Base-by-base conservation (phyloP, 2,329 filamentous ascomycete species). In the Fusarium tricinctum region DNA sequence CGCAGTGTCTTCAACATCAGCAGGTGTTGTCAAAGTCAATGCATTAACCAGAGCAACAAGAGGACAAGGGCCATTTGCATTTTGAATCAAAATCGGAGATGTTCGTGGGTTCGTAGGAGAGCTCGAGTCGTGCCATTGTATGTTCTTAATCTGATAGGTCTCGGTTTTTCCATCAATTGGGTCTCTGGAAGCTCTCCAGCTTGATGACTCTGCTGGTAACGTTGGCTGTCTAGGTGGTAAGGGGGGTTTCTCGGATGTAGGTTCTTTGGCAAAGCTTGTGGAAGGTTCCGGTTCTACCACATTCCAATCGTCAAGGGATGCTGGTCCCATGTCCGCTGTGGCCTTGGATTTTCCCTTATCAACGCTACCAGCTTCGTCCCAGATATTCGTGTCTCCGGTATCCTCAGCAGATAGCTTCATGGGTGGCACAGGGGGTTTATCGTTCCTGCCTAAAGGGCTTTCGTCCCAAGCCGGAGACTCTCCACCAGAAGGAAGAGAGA, bases 21-120 rank as follows among this genome's bases (percentile, higher is more conserved):
- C 83, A 1, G 91, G 90, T 0, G 94, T 95, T 4, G 93, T 94
- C 55, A 99, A 81, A 0, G 93, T 92, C 17, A 99, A 84, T 2
- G 94, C 94, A 77, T 99, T 99, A 60, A 98, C 94, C 7, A 99
- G 84, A 3, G 96, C 96, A 26, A 99, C 88, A 15, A 99, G 81
- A 2, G 96, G 96, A 78, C 96, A 99, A 1, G 96, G 96, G 0
- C 96, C 96, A 73, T 99, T 99, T 58, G 91, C 89, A 72, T 97
- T 98, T 75, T 99, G 95, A 5, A 97, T 89, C 40, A 98, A 82
- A 57, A 98, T 93, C 0, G 96, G 95, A 1, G 93, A 95, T n/a
- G 86, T 85, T 43, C 93, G 86, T 38, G 92, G 84, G 53, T 88
- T 88, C n/a, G 86, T 84, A 2, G 83, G 77, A 0, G 85, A 83